Percentiles rank a stretch among this genome's conserved stretches.
phyloP scores from a whole-genome alignment of 176 grass and related monocot species.

The sorghum (Sorghum bicolor) region Sorghum_bicolor_NCBIv3 NC_012878.2:51249001-51249500 shows the following conservation, averaged over 20 bases:
- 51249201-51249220: constrained; percentile 33
- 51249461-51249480: constrained; percentile 34
- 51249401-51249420: constrained; percentile 40
- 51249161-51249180: constrained; percentile 47
- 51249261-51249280: constrained; percentile 34
- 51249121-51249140: constrained; percentile 63
- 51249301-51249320: constrained; percentile 51
- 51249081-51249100: constrained; percentile 47
- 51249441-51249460: constrained; percentile 52
- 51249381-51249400: constrained; percentile 56
- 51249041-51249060: constrained; percentile 82
- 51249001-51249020: constrained; percentile 38
- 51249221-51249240: constrained; percentile 67
- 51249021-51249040: constrained; percentile 55
- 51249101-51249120: constrained; percentile 38
- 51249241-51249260: constrained; percentile 61
- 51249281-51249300: constrained; percentile 44
- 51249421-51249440: constrained; percentile 75
- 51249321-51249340: constrained; percentile 48
- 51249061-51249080: constrained; percentile 43
- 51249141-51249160: constrained; percentile 55
- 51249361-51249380: constrained; percentile 45
- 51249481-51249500: constrained; percentile 49
- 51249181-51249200: constrained; percentile 66
- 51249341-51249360: constrained; percentile 60